A percentile compares a stretch with the other conserved stretches of the same genome.
Conservation (phyloP, 805 yeast genomes). For the Metschnikowia cubensis region DNA sequence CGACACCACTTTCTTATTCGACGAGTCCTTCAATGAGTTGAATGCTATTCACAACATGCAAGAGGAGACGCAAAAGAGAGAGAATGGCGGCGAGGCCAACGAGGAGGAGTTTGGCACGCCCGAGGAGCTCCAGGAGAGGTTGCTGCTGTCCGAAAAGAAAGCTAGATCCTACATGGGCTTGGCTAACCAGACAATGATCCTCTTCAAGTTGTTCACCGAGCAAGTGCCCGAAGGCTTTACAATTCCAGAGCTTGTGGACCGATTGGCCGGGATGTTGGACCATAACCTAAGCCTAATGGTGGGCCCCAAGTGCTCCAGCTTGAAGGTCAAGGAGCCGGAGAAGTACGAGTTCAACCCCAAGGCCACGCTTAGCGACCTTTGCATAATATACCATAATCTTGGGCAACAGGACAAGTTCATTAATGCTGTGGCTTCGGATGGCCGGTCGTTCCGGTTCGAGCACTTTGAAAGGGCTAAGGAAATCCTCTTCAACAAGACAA, state of each 20-base stretch:
- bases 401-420: slow-evolving; percentile 62
- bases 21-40: slow-evolving; percentile 81
- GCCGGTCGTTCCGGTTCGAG: slow-evolving; percentile 73
- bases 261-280: slow-evolving; percentile 93
- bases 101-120: slow-evolving; percentile 47
- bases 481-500: slow-evolving; percentile 57
- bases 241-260: slow-evolving; percentile 84
- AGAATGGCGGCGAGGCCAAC: slow-evolving; percentile 25
- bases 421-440: slow-evolving; percentile 81
- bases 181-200: slow-evolving; percentile 73
- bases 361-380: slow-evolving; percentile 60
- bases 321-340: slow-evolving; percentile 81
- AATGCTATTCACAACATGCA: slow-evolving; percentile 74
- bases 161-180: slow-evolving; percentile 81
- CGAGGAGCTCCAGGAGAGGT: slow-evolving; percentile 56
- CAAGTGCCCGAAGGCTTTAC: slow-evolving; percentile 86
- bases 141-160: slow-evolving; percentile 63
- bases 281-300: slow-evolving; percentile 89
- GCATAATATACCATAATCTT: slow-evolving; percentile 73
- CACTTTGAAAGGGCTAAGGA: slow-evolving; percentile 68
- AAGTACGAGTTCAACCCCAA: slow-evolving; percentile 81
- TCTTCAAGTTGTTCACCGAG: slow-evolving; percentile 76
- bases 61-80: slow-evolving; percentile 54
- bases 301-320: slow-evolving; percentile 88
- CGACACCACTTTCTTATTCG: slow-evolving; percentile 87